phyloP scores from a whole-genome alignment of 2,329 filamentous ascomycete species.

The Diaporthe citriasiana region DNA sequence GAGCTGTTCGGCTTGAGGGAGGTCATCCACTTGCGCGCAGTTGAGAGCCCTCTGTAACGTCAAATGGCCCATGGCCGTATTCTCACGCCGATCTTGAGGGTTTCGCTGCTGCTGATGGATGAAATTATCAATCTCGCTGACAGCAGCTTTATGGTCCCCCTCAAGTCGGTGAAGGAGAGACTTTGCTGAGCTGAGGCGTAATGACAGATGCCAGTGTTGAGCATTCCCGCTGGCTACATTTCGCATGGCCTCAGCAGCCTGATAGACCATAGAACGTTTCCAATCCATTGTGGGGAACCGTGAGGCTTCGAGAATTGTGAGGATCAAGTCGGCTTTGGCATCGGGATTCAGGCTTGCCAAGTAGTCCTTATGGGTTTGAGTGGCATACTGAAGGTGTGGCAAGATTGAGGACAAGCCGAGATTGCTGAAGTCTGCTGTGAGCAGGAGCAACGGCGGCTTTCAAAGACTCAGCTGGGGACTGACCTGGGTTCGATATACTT shows the following conservation, averaged over 20 bases:
- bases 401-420: not conserved
- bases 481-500: conserved; percentile 21
- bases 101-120: not conserved
- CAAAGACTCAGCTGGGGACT: not conserved
- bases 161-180: conserved; percentile 7
- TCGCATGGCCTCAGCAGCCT: not conserved
- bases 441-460: not conserved
- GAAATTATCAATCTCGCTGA: not conserved
- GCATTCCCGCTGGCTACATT: not conserved
- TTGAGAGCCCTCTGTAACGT: conserved; percentile 8
- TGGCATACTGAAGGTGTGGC: not conserved
- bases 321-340: not conserved
- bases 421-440: not conserved
- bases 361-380: not conserved
- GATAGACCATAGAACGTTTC: conserved; percentile 6
- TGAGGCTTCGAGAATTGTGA: conserved; percentile 14
- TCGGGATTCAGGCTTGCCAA: not conserved
- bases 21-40: conserved; percentile 5
- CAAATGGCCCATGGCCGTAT: not conserved
- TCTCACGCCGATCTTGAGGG: not conserved
- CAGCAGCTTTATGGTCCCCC: not conserved
- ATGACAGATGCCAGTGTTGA: not conserved
- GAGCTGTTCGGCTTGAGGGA: not conserved
- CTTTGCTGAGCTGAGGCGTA: not conserved
- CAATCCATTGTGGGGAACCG: not conserved